A percentile compares a stretch with the other conserved stretches of the same genome.
Evolutionary conservation across 208 protist genomes (phyloP).

Genomic region (Leishmania mexicana): DNA sequence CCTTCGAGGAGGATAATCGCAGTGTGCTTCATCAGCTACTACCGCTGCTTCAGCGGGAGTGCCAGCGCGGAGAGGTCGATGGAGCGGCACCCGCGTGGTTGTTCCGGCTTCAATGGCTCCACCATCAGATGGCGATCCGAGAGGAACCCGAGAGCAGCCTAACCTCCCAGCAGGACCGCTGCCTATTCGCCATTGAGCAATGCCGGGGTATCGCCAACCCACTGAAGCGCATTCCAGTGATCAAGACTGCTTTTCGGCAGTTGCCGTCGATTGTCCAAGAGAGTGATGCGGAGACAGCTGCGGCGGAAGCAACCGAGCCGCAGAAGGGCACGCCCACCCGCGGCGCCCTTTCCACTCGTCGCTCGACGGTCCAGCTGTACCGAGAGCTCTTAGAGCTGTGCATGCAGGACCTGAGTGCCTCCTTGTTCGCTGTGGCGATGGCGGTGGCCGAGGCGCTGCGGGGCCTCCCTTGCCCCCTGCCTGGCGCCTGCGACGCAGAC

Average conservation of each 20-base stretch:
- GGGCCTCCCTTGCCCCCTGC: slow-evolving; percentile 25
- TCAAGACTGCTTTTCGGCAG: slow-evolving; percentile 35
- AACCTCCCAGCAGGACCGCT: slow-evolving; percentile 20
- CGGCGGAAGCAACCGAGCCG: neutral
- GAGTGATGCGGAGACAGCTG: neutral
- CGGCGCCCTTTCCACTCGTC: slow-evolving; percentile 3
- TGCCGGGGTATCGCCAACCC: slow-evolving; percentile 25
- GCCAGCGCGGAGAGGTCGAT: neutral
- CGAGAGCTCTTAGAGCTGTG: slow-evolving; percentile 64
- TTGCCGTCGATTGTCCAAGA: slow-evolving; percentile 23
- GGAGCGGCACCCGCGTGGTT: neutral
- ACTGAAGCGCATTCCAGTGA: slow-evolving; percentile 24
- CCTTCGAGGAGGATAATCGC: slow-evolving; percentile 81
- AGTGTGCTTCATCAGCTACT: slow-evolving; percentile 27
- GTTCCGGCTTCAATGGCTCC: slow-evolving; percentile 33
- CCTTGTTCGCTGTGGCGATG: slow-evolving; percentile 60
- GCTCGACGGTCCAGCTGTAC: slow-evolving; percentile 66
- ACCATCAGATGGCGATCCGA: slow-evolving; percentile 23
- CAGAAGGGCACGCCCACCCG: neutral
- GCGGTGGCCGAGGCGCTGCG: slow-evolving; percentile 58
- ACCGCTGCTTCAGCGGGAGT: slow-evolving; percentile 21
- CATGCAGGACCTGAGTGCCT: slow-evolving; percentile 47
- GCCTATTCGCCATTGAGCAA: slow-evolving; percentile 34
- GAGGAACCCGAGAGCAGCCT: slow-evolving; percentile 32
- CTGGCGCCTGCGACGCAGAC: slow-evolving; percentile 6